Evolutionary conservation across 176 grass and related monocot species (phyloP), one percentile per base, ranked within the genome.

Genomic region (Alloteropsis semialata): DNA sequence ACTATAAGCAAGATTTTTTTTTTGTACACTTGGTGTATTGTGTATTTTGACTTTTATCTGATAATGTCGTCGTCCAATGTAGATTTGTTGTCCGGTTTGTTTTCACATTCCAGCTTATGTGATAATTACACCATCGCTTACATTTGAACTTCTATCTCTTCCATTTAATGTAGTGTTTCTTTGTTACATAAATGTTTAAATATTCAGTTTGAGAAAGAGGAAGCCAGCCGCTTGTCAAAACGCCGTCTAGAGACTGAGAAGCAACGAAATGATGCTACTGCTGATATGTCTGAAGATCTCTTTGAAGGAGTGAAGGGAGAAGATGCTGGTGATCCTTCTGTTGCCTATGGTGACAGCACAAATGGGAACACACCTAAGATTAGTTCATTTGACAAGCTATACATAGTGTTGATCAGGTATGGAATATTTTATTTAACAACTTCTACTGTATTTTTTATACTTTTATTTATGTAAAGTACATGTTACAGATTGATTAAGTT

Each of bases 211-310:
- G 93, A 92, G 84, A 84, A 84, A 82, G 90, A 88, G 50, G 93
- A 92, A 88, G 85, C 87, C 42, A 78, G 42, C 11, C 81, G 93
- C 24, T 72, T 88, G 29, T 89, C 85, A 48, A 95, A 95, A 78
- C 87, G 79, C 19, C 87, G 85, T 42, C 82, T 78, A 68, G 85
- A 90, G 81, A 79, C 79, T 68, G 90, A 95, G 76, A 92, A 79
- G 77, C 78, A 70, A 53, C 82, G 75, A 16, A 36, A 16, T 43
- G 93, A 92, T 88, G 82, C 79, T 74, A 83, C 87, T 81, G 75
- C 90, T 81, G 93, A 95, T 86, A 95, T 95, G 90, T 95, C 93
- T 84, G 93, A 95, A 92, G 93, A 88, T 75, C 87, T 95, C 38
- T 95, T 91, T 81, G 87, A 95, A 88, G 93, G 90, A 77, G 93